Evolutionary conservation across 495 filamentous ascomycete genomes (phyloP), one percentile per base, ranked within the genome.

Genomic region (Parathielavia appendiculata): DNA sequence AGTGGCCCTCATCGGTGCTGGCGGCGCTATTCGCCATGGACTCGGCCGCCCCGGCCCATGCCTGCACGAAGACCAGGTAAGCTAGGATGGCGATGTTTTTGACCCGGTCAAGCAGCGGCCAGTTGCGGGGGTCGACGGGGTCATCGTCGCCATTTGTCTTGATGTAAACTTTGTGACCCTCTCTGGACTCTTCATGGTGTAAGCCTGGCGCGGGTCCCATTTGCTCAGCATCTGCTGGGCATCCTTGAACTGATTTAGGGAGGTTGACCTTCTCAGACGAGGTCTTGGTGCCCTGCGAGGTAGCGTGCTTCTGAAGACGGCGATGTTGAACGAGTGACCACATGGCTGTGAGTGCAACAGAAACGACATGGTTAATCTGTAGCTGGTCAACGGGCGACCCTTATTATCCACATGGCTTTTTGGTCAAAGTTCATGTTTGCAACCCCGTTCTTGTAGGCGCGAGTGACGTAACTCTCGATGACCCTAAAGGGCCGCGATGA

Each of bases 61-160:
- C 65, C 55, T 70, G 67, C 26, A 63, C 62, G 38, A 72, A 74
- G 46, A 69, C 69, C 40, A 75, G 58, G 54, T 73, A 62, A 5
- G 59, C 66, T 10, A 76, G 58, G 46, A 76, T 74, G 61, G 70
- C 67, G 32, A 72, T 62, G 56, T 64, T 71, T 47, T 71, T 73
- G 58, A 56, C 60, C 8, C 70, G 56, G 19, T 39, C 32, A 7
- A 52, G 22, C 14, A 71, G 60, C 16, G 69, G 57, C 70, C 70
- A 73, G 59, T 73, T 71, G 10, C 57, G 56, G 9, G 65, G 68
- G 38, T 72, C 70, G 3, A 69, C 41, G 32, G 58, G 60, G 32
- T 67, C 57, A 40, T 58, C 20, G n/a, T 60, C 47, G 44, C 45
- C 51, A 1, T 17, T 8, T 4, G 38, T 60, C 9, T 20, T 43